Percentiles rank a stretch among this genome's conserved stretches.
Conservation (phyloP, 2,329 filamentous ascomycete genomes). For the Pestalotiopsis sp. region DNA sequence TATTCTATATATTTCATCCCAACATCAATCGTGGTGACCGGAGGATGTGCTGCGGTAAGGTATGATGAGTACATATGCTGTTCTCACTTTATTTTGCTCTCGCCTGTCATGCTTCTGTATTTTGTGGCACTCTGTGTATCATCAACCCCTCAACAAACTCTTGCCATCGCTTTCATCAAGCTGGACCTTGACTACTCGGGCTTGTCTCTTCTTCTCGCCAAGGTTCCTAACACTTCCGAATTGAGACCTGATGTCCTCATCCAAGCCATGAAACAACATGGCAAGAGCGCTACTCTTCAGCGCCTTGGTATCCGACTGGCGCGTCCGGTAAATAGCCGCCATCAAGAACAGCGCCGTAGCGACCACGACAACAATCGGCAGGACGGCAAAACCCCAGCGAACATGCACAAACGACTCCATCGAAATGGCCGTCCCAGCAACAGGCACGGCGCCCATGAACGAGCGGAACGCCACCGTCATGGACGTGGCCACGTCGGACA, state of each 20-base stretch:
- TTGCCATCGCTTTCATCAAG: slow-evolving; percentile 22
- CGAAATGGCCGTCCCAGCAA: slow-evolving; percentile 28
- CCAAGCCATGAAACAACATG: slow-evolving; percentile 35
- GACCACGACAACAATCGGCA: slow-evolving; percentile 31
- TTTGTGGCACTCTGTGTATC: not conserved
- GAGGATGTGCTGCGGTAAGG: no score
- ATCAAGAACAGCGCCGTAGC: slow-evolving; percentile 30
- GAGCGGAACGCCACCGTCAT: slow-evolving; percentile 35
- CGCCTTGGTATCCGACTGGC: slow-evolving; percentile 23
- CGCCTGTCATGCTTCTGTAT: not conserved
- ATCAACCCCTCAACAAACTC: slow-evolving; percentile 12
- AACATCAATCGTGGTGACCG: no score
- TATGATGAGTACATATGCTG: no score
- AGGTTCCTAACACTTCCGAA: slow-evolving; percentile 21
- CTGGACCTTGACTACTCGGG: slow-evolving; percentile 25
- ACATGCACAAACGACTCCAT: slow-evolving; percentile 33
- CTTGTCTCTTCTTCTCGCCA: slow-evolving; percentile 24
- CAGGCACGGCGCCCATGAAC: slow-evolving; percentile 24
- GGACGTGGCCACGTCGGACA: slow-evolving; percentile 33
- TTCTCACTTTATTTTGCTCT: no score
- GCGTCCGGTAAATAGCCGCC: slow-evolving; percentile 24
- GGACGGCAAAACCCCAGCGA: slow-evolving; percentile 34
- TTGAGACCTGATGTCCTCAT: slow-evolving; percentile 23
- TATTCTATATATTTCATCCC: no score
- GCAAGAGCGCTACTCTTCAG: slow-evolving; percentile 38